Base-by-base conservation (phyloP, 176 grass and related monocot species). In the Triticum urartu region DNA sequence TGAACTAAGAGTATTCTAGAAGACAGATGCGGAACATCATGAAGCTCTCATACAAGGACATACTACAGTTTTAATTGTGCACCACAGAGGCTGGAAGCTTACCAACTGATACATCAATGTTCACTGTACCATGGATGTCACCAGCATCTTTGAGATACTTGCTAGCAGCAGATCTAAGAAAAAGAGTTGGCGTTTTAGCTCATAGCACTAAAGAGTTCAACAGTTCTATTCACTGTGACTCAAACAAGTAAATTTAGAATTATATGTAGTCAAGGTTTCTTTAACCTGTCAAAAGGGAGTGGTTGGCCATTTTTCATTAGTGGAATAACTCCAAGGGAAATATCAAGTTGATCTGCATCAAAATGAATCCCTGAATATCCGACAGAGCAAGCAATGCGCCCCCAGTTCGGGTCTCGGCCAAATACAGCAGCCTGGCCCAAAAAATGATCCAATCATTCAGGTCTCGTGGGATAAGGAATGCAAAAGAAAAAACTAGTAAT, bases 401-500 rank as follows among this genome's bases (percentile, higher is more conserved):
- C 96, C 96, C 96, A 98, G 75, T 98, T 98, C 84, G 96, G 96
- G 76, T 98, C 96, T 91, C 96, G 92, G 75, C 96, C 96, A 36
- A 89, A 98, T 76, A 98, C 79, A 83, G 96, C 96, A 43, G 96
- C 96, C 96, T 98, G 85, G 73, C 71, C 21, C 52, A 84, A 83
- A 84, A 71, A 70, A 86, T 15, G 75, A 63, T 59, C 61, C 15
- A 75, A 48, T 72, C 52, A 80, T 82, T 90, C 33, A 64, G 28
- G 20, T 26, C n/a, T 80, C 79, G 15, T 79, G 34, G 35, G 25
- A 28, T 50, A 68, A 69, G 48, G 59, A 89, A 84, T 78, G 6
- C 64, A 60, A 68, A 69, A 25, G 36, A 60, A 17, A 63, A 69
- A 52, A 79, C 43, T 60, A 4, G 7, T 80, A 84, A 32, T 80